Evolutionary conservation across 176 grass and related monocot genomes (phyloP).

Genomic region (Oryza rufipogon): DNA sequence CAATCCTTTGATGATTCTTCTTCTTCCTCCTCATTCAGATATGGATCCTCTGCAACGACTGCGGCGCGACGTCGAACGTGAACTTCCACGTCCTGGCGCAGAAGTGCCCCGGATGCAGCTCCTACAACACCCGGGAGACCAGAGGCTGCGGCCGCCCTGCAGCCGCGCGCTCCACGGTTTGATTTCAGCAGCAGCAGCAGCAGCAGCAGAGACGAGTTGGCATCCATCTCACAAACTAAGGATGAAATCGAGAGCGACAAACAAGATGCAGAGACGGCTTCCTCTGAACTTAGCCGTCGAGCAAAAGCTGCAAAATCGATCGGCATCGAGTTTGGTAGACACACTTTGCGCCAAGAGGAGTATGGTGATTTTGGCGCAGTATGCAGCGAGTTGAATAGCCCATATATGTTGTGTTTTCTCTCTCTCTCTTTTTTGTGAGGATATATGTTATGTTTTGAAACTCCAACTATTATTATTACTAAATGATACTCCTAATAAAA

Average conservation of each 20-base stretch:
- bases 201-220: too few species aligned
- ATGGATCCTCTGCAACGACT: slow-evolving; percentile 94
- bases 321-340: too few species aligned
- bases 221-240: too few species aligned
- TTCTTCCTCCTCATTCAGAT: slow-evolving; percentile 32
- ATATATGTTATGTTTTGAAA: not conserved
- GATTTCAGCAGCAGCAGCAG: too few species aligned
- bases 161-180: not conserved
- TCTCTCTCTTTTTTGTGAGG: too few species aligned
- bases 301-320: too few species aligned
- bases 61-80: slow-evolving; percentile 61
- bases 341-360: too few species aligned
- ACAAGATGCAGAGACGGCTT: too few species aligned
- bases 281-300: too few species aligned
- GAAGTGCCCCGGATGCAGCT: slow-evolving; percentile 72
- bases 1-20: not conserved
- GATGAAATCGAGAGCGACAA: too few species aligned
- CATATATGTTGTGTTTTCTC: not conserved
- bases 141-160: slow-evolving; percentile 47
- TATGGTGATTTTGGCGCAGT: too few species aligned
- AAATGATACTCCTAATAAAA: not conserved
- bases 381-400: too few species aligned
- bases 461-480: not conserved
- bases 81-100: slow-evolving; percentile 80
- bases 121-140: slow-evolving; percentile 81